Evolutionary conservation across 2,329 filamentous ascomycete species (phyloP).

Genomic region (Alternaria arbusti): DNA sequence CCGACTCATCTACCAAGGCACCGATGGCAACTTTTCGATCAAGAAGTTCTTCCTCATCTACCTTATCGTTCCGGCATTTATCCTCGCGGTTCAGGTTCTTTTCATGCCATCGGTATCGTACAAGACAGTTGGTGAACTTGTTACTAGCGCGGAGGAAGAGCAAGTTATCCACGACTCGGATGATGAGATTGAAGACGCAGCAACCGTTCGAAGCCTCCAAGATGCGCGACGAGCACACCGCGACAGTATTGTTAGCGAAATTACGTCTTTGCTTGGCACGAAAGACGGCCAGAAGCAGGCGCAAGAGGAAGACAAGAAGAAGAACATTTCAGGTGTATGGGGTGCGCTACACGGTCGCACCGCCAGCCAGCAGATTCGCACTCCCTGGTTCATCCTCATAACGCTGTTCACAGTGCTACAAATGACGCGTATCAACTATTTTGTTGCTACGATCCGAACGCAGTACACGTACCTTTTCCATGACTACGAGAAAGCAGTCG

Average conservation of each 20-base stretch:
- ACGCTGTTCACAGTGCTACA: constrained; percentile 74
- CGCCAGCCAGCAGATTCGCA: constrained; percentile 74
- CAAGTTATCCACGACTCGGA: constrained; percentile 61
- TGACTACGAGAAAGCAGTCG: constrained; percentile 65
- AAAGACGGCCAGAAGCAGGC: constrained; percentile 68
- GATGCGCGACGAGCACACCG: constrained; percentile 65
- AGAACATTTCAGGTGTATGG: constrained; percentile 79
- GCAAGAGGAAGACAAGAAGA: constrained; percentile 70
- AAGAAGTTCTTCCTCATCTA: constrained; percentile 59
- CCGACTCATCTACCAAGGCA: constrained; percentile 55
- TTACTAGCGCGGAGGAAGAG: constrained; percentile 69
- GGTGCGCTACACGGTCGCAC: constrained; percentile 79
- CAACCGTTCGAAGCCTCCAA: constrained; percentile 55
- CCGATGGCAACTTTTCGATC: constrained; percentile 50
- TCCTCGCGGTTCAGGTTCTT: constrained; percentile 53
- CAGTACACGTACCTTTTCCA: constrained; percentile 81
- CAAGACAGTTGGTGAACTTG: constrained; percentile 75
- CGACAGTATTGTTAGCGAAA: constrained; percentile 70
- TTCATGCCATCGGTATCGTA: constrained; percentile 57
- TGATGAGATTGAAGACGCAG: constrained; percentile 58
- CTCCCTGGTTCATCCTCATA: constrained; percentile 85
- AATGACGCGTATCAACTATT: constrained; percentile 86
- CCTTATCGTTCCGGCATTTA: constrained; percentile 55
- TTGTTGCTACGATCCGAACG: constrained; percentile 83
- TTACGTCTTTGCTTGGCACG: constrained; percentile 75